Evolutionary conservation across 2,329 filamentous ascomycete species (phyloP).

Genomic region (Sporothrix schenckii): DNA sequence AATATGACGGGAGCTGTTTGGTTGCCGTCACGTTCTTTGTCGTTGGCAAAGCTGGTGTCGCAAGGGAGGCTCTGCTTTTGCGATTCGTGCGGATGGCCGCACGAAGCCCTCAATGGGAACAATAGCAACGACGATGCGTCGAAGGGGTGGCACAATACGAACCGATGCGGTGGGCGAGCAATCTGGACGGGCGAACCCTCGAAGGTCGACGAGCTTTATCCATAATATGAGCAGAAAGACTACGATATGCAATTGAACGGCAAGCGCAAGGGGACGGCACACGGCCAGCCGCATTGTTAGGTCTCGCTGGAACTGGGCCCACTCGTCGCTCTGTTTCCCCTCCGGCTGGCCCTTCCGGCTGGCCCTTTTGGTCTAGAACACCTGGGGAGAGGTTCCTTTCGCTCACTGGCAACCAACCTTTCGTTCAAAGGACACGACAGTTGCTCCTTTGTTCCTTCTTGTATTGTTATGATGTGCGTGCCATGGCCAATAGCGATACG

Average conservation of each 20-base stretch:
- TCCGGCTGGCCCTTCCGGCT: not conserved
- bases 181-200: not conserved
- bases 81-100: not conserved
- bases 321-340: slow-evolving; percentile 13
- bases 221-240: not conserved
- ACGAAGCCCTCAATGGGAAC: slow-evolving; percentile 22
- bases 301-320: not conserved
- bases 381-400: not conserved
- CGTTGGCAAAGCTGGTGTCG: not conserved
- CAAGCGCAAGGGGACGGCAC: slow-evolving; percentile 15
- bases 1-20: not conserved
- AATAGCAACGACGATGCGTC: not conserved
- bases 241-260: not conserved
- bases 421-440: not conserved
- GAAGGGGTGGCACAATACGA: slow-evolving; percentile 14
- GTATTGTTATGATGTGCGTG: not conserved
- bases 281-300: slow-evolving; percentile 12
- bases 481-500: slow-evolving; percentile 3
- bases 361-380: not conserved
- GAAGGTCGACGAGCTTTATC: slow-evolving; percentile 8
- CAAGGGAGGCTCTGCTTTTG: slow-evolving; percentile 10
- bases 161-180: not conserved
- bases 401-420: not conserved
- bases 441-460: not conserved
- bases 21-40: slow-evolving; percentile 7